A percentile compares a stretch with the other conserved stretches of the same genome.
Evolutionary conservation across 2,329 filamentous ascomycete species (phyloP).

Genomic region (Beauveria scarabaeidicola): DNA sequence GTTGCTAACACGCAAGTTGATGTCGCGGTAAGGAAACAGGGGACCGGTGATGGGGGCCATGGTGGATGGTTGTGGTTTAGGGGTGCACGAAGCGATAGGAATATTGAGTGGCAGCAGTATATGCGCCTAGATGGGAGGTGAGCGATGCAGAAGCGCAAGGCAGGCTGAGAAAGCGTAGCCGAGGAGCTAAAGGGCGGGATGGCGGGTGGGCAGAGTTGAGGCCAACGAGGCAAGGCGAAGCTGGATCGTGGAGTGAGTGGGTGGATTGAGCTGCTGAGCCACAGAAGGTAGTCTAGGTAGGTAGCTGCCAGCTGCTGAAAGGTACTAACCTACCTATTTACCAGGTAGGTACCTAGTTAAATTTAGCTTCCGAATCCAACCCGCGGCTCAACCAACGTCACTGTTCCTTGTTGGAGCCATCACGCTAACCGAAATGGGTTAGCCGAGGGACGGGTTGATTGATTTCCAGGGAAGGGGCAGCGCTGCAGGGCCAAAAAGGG

Average conservation of each 20-base stretch:
- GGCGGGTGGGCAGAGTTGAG: not conserved
- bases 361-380: not conserved
- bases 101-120: not conserved
- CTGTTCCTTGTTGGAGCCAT: not conserved
- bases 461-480: not conserved
- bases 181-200: not conserved
- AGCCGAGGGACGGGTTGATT: not conserved
- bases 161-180: not conserved
- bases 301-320: not conserved
- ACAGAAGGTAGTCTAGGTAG: too few relatives aligned
- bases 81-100: not conserved
- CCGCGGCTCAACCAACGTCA: conserved; percentile 1
- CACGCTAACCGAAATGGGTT: not conserved
- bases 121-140: not conserved
- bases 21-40: conserved; percentile 75
- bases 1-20: conserved; percentile 88
- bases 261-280: too few relatives aligned
- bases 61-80: not conserved
- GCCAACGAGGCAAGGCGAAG: conserved; percentile 7
- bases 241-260: not conserved
- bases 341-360: too few relatives aligned
- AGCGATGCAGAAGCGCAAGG: not conserved
- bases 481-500: not conserved
- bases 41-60: conserved; percentile 31
- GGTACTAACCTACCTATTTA: too few relatives aligned